phyloP scores from a whole-genome alignment of 2,329 filamentous ascomycete species.

The Elsinoe arachidis region DNA sequence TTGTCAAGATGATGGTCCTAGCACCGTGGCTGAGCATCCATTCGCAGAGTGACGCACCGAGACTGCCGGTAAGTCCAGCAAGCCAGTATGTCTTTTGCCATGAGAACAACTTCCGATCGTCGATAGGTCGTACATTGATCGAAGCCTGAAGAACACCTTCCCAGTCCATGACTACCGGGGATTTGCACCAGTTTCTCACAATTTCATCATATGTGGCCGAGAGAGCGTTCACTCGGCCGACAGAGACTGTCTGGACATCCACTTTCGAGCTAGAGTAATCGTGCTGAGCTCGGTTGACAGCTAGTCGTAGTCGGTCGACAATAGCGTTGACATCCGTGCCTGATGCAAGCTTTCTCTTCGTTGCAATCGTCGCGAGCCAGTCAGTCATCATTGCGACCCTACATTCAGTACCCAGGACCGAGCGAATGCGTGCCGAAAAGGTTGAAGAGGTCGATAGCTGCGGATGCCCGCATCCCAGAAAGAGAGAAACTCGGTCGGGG shows the following conservation, averaged over 20 bases:
- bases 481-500: not conserved
- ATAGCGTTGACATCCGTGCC: not conserved
- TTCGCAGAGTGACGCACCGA: slow-evolving; percentile 25
- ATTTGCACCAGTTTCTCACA: not conserved
- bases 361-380: not conserved
- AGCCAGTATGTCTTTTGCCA: slow-evolving; percentile 27
- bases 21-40: slow-evolving; percentile 28
- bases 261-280: not conserved
- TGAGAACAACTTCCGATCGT: slow-evolving; percentile 11
- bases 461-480: not conserved
- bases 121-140: slow-evolving; percentile 10
- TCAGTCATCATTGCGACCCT: not conserved
- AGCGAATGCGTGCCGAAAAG: not conserved
- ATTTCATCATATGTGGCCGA: not conserved
- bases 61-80: slow-evolving; percentile 24
- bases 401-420: not conserved
- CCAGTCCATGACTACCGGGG: not conserved
- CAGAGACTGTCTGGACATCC: not conserved
- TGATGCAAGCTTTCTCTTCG: not conserved
- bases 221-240: not conserved
- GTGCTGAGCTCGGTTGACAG: not conserved
- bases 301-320: not conserved
- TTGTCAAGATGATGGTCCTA: slow-evolving; percentile 24
- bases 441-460: not conserved
- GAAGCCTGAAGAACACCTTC: not conserved